Percentiles rank a stretch among this genome's conserved stretches.
These are phyloP conservation scores for Paecilomyces fulvus DNA, from an alignment of 2,329 filamentous ascomycete species.

Conservation along the genomic window DNA sequence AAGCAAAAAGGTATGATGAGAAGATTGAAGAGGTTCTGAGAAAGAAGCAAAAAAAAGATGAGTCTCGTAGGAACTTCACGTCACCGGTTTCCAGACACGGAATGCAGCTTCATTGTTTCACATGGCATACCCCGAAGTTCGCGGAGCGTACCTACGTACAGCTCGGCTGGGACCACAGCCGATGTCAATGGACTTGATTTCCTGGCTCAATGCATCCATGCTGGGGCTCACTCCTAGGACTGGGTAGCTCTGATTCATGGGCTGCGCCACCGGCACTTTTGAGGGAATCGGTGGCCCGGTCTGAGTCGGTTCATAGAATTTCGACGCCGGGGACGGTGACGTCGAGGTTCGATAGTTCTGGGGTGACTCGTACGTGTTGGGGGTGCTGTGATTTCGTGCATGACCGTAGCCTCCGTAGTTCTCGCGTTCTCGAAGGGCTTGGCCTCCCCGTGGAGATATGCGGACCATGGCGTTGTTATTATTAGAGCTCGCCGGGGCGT, in stretches of 20 bases:
- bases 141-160: constrained; percentile 24
- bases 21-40: not conserved
- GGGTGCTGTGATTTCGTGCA: constrained; percentile 14
- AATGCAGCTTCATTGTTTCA: not conserved
- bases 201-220: constrained; percentile 47
- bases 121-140: constrained; percentile 9
- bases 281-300: constrained; percentile 33
- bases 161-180: constrained; percentile 24
- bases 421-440: constrained; percentile 12
- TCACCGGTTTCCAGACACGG: not conserved
- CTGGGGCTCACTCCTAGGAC: constrained; percentile 20
- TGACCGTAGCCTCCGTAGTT: constrained; percentile 13
- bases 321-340: constrained; percentile 19
- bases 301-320: constrained; percentile 21
- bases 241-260: constrained; percentile 19
- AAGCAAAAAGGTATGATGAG: not conserved
- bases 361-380: constrained; percentile 15
- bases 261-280: constrained; percentile 33
- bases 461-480: constrained; percentile 7
- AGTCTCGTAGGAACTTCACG: not conserved
- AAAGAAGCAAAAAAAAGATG: not conserved
- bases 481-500: constrained; percentile 5
- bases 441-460: constrained; percentile 15
- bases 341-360: constrained; percentile 20
- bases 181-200: constrained; percentile 47